Percentiles rank a stretch among this genome's conserved stretches.
Evolutionary conservation across 169 alveolate species (phyloP).

Genomic region (Plasmodium falciparum): DNA sequence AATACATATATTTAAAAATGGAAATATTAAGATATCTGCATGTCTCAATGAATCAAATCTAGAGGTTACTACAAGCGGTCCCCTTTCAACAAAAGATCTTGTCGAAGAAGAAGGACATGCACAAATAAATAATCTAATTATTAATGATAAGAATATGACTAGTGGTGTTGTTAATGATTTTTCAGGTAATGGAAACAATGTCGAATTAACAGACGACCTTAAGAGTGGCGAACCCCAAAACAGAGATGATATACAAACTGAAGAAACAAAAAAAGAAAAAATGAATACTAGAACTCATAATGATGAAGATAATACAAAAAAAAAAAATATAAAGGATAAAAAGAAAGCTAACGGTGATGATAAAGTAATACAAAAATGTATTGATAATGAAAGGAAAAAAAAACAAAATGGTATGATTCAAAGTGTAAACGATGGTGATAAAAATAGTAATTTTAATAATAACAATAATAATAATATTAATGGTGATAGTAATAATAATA

Average conservation of each 20-base stretch:
- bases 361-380: no score
- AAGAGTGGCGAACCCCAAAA: no score
- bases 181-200: neutral
- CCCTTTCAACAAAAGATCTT: neutral
- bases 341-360: no score
- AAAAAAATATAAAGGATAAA: no score
- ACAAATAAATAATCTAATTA: neutral
- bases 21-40: conserved; percentile 37
- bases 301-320: no score
- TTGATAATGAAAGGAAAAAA: no score
- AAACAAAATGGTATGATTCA: no score
- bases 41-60: conserved; percentile 6
- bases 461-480: neutral
- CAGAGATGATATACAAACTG: no score
- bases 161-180: neutral
- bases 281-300: no score
- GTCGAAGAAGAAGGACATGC: neutral
- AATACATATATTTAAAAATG: conserved; percentile 41
- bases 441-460: no score
- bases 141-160: neutral
- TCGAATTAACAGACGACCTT: neutral
- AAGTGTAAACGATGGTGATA: no score
- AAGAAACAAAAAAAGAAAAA: no score
- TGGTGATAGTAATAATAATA: neutral
- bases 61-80: neutral